phyloP scores from a whole-genome alignment of 2,329 filamentous ascomycete species.

The Drechslerella dactyloides region DNA sequence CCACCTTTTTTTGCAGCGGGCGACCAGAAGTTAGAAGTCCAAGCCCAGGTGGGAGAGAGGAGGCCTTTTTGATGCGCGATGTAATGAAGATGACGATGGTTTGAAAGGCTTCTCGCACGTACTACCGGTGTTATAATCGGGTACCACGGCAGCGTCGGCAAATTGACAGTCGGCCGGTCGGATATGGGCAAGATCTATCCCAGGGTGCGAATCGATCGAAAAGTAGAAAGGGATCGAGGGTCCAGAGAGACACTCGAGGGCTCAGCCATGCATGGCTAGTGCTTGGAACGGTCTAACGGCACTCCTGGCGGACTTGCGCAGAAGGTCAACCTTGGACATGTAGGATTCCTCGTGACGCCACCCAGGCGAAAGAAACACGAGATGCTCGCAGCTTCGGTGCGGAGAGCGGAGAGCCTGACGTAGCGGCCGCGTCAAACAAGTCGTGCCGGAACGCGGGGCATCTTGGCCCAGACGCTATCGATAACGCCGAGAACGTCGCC shows the following conservation, averaged over 20 bases:
- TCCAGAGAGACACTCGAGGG: background rate
- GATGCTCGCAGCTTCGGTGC: conserved; percentile 8
- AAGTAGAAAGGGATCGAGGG: background rate
- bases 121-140: too few species aligned
- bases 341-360: conserved; percentile 41
- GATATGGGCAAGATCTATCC: background rate
- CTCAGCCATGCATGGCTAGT: too few species aligned
- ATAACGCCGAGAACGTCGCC: conserved; percentile 3
- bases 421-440: conserved; percentile 28
- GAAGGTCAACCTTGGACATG: conserved; percentile 8
- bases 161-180: background rate
- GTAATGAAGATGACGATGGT: too few species aligned
- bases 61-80: background rate
- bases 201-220: background rate
- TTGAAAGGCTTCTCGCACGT: too few species aligned
- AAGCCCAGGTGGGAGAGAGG: background rate
- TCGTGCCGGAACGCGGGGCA: conserved; percentile 1
- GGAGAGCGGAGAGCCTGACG: conserved; percentile 38
- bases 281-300: background rate
- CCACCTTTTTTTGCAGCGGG: background rate
- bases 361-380: conserved; percentile 8
- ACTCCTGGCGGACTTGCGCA: background rate
- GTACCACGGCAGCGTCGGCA: too few species aligned
- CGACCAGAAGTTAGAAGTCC: too few species aligned
- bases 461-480: conserved; percentile 10